Percentiles rank a stretch among this genome's conserved stretches.
These are phyloP conservation scores for Globisporangium polare DNA, from an alignment of 352 stramenopile species.

Conservation along the genomic window DNA sequence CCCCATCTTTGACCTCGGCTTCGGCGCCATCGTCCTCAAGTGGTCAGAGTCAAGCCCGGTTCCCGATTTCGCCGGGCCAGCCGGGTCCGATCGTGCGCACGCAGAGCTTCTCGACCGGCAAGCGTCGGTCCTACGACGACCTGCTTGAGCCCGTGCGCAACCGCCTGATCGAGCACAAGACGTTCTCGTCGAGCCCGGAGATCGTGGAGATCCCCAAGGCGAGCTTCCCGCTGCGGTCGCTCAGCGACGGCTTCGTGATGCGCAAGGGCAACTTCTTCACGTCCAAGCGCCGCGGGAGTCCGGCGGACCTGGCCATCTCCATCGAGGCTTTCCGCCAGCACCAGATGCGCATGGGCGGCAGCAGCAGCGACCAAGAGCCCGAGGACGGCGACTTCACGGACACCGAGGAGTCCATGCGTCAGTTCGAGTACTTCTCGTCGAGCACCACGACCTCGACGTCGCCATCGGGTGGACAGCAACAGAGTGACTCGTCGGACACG, in stretches of 20 bases:
- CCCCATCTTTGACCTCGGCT: too few relatives aligned
- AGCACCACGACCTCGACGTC: slow-evolving; percentile 4
- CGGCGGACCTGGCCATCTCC: slow-evolving; percentile 68
- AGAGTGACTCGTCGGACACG: slow-evolving; percentile 4
- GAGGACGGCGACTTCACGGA: slow-evolving; percentile 31
- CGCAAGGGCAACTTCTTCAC: slow-evolving; percentile 58
- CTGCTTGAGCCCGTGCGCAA: slow-evolving; percentile 69
- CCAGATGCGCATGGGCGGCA: slow-evolving; percentile 49
- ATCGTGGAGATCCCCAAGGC: slow-evolving; percentile 44
- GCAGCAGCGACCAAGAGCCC: slow-evolving; percentile 26
- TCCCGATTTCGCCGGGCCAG: not conserved
- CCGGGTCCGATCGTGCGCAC: slow-evolving; percentile 16
- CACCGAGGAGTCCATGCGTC: slow-evolving; percentile 41
- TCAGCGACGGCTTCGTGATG: slow-evolving; percentile 77
- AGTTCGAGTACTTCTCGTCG: slow-evolving; percentile 32
- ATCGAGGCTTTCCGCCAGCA: slow-evolving; percentile 73
- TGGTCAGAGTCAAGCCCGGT: not conserved
- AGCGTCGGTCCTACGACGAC: slow-evolving; percentile 72
- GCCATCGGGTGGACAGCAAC: not conserved
- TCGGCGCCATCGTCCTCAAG: not conserved
- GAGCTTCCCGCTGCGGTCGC: slow-evolving; percentile 62
- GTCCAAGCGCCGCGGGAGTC: slow-evolving; percentile 60
- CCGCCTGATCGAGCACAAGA: slow-evolving; percentile 82
- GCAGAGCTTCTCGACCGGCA: slow-evolving; percentile 45
- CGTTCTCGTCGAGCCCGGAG: slow-evolving; percentile 47